These are phyloP conservation scores for Arthrobotrys sinensis DNA, from an alignment of 2,329 filamentous ascomycete species.

Conservation along the genomic window DNA sequence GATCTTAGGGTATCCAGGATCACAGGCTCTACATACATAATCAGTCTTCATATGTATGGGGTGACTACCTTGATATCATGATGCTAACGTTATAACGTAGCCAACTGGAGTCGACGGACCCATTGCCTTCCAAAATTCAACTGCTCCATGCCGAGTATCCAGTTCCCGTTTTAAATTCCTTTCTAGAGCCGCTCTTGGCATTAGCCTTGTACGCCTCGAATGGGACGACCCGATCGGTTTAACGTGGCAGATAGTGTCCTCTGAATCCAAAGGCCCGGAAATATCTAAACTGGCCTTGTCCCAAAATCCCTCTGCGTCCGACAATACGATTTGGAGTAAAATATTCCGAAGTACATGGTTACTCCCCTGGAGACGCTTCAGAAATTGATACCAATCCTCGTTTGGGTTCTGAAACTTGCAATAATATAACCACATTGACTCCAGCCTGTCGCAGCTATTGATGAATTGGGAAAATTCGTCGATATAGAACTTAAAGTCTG, in stretches of 20 bases:
- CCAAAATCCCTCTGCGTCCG: background rate
- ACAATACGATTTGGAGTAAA: too few relatives aligned
- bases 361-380: background rate
- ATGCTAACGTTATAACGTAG: too few relatives aligned
- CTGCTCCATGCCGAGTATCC: background rate
- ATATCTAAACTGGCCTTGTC: background rate
- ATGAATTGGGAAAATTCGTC: background rate
- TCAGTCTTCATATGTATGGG: too few relatives aligned
- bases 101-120: too few relatives aligned
- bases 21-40: too few relatives aligned
- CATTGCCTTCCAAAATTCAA: slow-evolving; percentile 27
- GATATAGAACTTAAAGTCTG: background rate
- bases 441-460: background rate
- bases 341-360: background rate
- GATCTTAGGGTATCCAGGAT: too few relatives aligned
- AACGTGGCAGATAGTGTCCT: background rate
- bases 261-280: background rate
- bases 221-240: background rate
- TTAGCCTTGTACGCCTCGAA: background rate
- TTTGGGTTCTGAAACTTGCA: background rate
- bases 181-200: background rate
- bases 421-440: background rate
- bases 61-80: too few relatives aligned
- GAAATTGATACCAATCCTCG: background rate
- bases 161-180: slow-evolving; percentile 1